Base-by-base conservation (phyloP, 148 eudicot species). In the Camellia japonica region DNA sequence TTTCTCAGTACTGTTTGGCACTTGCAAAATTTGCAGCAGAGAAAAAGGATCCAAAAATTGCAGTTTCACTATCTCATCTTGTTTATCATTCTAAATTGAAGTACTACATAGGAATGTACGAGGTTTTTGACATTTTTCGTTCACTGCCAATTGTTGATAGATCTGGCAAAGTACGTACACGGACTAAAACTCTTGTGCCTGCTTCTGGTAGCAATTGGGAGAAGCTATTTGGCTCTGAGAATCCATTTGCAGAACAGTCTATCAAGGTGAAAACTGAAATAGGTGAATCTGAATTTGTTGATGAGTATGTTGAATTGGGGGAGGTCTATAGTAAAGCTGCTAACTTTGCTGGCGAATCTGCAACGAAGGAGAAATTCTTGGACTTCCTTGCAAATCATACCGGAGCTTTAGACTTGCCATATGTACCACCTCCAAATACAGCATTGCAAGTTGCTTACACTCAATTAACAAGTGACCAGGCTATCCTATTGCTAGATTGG, bases 121-220 rank as follows among this genome's bases (percentile, higher is more conserved):
- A 76, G n/a, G 54, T 76, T 72, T 77, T 47, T 12, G 41, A 52
- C 5, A 51, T 43, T 42, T n/a, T 74, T 3, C 14, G 47, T n/a
- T 55, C 44, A 18, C 76, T 80, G 76, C 87, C 87, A 16, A 51
- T 85, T 54, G 77, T 85, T 66, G 87, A 85, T 76, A 79, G 77
- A 16, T 66, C 46, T 66, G 85, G 87, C 2, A 46, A 18, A 30
- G 65, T 85, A 49, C 54, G 62, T 7, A 19, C 7, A 1, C 0
- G 44, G 38, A n/a, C 59, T 65, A 73, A 41, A 16, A 7, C 46
- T 2, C 81, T 86, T 20, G 83, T 86, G 5, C 81, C 83, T 61
- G 79, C 85, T 49, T 23, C 73, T 0, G 73, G 79, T 30, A 86
- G 89, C 52, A 84, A 72, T 69, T 84, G 89, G 89, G 78, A 8